Evolutionary conservation across 1,284 basidiomycete species (phyloP).

Genomic region (Erythrobasidium hasegawianum): DNA sequence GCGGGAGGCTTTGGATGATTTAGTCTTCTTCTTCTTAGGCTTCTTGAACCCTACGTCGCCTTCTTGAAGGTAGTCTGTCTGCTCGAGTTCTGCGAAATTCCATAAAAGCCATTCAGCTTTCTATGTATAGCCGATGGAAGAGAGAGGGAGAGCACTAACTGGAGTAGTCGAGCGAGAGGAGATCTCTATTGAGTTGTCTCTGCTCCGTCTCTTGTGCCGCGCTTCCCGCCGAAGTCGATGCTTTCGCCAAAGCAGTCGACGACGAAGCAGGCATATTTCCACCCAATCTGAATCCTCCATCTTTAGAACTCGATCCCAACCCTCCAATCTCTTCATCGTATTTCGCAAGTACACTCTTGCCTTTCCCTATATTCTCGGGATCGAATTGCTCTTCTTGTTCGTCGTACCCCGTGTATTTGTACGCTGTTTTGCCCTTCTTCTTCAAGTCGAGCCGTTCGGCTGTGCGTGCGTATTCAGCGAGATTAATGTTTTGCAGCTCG

Average conservation of each 20-base stretch:
- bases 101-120: not conserved
- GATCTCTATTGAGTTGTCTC: slow-evolving; percentile 67
- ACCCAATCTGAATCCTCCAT: slow-evolving; percentile 41
- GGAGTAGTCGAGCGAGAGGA: slow-evolving; percentile 84
- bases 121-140: not conserved
- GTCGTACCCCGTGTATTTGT: slow-evolving; percentile 87
- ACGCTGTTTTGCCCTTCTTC: slow-evolving; percentile 64
- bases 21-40: slow-evolving; percentile 92
- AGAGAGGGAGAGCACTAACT: too few relatives aligned
- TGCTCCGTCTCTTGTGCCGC: slow-evolving; percentile 46
- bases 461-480: slow-evolving; percentile 77
- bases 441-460: slow-evolving; percentile 78
- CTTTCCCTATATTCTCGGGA: slow-evolving; percentile 65
- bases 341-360: slow-evolving; percentile 80
- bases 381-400: slow-evolving; percentile 75
- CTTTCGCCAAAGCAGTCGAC: slow-evolving; percentile 34
- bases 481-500: slow-evolving; percentile 88
- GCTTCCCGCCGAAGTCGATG: slow-evolving; percentile 51
- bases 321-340: slow-evolving; percentile 84
- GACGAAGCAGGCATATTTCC: slow-evolving; percentile 38
- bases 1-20: slow-evolving; percentile 61
- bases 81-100: slow-evolving; percentile 61
- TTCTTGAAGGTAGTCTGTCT: slow-evolving; percentile 81
- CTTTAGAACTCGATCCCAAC: slow-evolving; percentile 43
- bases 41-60: slow-evolving; percentile 93